phyloP scores from a whole-genome alignment of 352 stramenopile species.

The Phytopythium helicoides region DNA sequence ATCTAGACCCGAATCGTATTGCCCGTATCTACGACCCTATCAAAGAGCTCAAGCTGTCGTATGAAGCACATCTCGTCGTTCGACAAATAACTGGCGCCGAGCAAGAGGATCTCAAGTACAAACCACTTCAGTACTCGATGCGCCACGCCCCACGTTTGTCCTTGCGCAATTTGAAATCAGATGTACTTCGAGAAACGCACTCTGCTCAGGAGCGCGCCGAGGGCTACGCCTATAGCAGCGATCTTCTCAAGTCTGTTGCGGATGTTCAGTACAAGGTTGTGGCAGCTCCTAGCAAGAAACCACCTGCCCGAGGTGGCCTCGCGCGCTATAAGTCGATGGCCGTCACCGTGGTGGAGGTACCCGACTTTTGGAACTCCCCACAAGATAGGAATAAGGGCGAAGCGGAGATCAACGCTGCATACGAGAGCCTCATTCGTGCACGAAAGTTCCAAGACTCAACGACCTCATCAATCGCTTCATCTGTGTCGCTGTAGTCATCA shows the following conservation, averaged over 20 bases:
- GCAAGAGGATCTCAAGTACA: conserved; percentile 56
- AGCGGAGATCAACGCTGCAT: conserved; percentile 3
- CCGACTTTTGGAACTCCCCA: conserved; percentile 36
- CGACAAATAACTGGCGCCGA: conserved; percentile 32
- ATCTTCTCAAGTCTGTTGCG: conserved; percentile 4
- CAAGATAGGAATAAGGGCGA: conserved; percentile 20
- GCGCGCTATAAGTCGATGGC: conserved; percentile 25
- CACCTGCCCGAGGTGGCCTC: not conserved
- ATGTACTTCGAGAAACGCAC: conserved; percentile 11
- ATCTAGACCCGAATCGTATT: conserved; percentile 58
- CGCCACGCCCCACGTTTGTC: conserved; percentile 48
- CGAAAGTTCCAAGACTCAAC: conserved; percentile 3
- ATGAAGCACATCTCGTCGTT: conserved; percentile 64
- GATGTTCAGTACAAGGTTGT: conserved; percentile 6
- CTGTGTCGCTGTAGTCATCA: conserved; percentile 1
- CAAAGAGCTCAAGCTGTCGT: conserved; percentile 70
- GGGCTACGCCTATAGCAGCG: conserved; percentile 3
- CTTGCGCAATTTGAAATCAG: conserved; percentile 27
- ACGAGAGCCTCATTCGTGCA: conserved; percentile 7
- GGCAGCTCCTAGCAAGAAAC: not conserved
- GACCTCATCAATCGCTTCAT: not conserved
- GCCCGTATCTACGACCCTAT: conserved; percentile 64
- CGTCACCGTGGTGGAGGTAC: conserved; percentile 36
- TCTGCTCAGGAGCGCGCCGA: conserved; percentile 9
- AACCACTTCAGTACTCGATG: conserved; percentile 68